Conservation (phyloP, 441 rosid species). For the Hura crepitans region DNA sequence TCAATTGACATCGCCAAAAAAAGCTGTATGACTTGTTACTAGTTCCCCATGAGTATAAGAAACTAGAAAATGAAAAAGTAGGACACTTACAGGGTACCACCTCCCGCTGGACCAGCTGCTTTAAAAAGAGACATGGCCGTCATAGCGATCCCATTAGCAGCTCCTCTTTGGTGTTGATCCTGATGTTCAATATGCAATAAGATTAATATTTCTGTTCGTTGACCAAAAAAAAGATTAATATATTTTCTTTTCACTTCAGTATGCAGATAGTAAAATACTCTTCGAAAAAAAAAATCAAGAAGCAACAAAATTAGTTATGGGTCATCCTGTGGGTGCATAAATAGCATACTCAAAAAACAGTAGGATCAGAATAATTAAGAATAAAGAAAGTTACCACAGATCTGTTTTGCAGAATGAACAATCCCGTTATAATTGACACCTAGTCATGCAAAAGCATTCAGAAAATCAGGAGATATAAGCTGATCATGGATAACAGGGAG, state of each 20-base stretch:
- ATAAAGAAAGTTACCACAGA: conserved; percentile 53
- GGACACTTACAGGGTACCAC: conserved; percentile 50
- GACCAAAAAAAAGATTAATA: too few species aligned
- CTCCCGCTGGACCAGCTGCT: conserved; percentile 70
- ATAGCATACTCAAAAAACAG: background rate
- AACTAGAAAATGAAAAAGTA: background rate
- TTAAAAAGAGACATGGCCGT: conserved; percentile 64
- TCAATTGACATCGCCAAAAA: too few species aligned
- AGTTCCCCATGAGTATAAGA: background rate
- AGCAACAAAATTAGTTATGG: background rate
- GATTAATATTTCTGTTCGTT: too few species aligned
- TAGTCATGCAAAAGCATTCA: conserved; percentile 20
- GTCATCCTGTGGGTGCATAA: background rate
- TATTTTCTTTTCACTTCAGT: too few species aligned
- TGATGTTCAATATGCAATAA: conserved; percentile 23
- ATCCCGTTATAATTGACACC: conserved; percentile 52
- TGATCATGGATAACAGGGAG: too few species aligned
- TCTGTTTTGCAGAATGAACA: conserved; percentile 38
- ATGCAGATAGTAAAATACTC: too few species aligned
- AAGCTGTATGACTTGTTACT: background rate
- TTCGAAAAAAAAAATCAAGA: too few species aligned
- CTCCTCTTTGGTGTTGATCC: conserved; percentile 86
- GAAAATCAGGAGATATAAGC: background rate
- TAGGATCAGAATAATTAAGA: background rate
- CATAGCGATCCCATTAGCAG: conserved; percentile 75